These are phyloP conservation scores for Candida sonorensis DNA, from an alignment of 805 yeast genomes.

Conservation along the genomic window DNA sequence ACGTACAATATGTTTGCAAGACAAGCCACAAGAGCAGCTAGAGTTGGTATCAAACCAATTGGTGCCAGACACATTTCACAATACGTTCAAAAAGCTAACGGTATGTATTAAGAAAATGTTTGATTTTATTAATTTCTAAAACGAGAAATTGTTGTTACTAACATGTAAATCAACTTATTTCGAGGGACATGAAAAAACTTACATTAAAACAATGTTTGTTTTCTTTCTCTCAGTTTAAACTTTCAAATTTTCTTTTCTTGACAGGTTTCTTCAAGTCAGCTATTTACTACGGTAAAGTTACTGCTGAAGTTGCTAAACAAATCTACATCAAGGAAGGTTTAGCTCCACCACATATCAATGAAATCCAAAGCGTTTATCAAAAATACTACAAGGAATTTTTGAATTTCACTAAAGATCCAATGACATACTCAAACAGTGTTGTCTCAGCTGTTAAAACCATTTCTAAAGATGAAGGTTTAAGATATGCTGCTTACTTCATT, in stretches of 20 bases:
- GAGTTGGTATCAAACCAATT: slow-evolving; percentile 21
- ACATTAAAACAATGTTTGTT: no score
- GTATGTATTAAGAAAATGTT: no score
- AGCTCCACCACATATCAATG: slow-evolving; percentile 79
- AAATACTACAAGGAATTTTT: slow-evolving; percentile 40
- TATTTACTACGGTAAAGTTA: slow-evolving; percentile 70
- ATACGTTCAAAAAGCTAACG: slow-evolving; percentile 29
- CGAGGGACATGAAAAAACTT: no score
- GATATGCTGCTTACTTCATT: slow-evolving; percentile 67
- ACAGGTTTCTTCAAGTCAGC: slow-evolving; percentile 41
- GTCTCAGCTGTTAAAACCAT: slow-evolving; percentile 33
- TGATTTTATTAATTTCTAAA: no score
- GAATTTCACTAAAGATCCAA: slow-evolving; percentile 50
- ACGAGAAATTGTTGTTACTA: no score
- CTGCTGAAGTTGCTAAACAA: slow-evolving; percentile 52
- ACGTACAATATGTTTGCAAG: slow-evolving; percentile 26
- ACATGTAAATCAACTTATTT: not conserved
- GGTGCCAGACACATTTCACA: slow-evolving; percentile 35
- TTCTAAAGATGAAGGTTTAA: slow-evolving; percentile 50
- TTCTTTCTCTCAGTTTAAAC: no score
- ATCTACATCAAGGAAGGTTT: slow-evolving; percentile 89
- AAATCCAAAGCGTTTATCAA: slow-evolving; percentile 70
- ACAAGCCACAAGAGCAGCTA: slow-evolving; percentile 25
- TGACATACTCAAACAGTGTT: slow-evolving; percentile 41
- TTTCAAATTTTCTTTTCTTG: slow-evolving; percentile 3